A percentile compares a stretch with the other conserved stretches of the same genome.
These are phyloP conservation scores for Picea abies DNA, from an alignment of 83 land plant genomes.

Conservation along the genomic window DNA sequence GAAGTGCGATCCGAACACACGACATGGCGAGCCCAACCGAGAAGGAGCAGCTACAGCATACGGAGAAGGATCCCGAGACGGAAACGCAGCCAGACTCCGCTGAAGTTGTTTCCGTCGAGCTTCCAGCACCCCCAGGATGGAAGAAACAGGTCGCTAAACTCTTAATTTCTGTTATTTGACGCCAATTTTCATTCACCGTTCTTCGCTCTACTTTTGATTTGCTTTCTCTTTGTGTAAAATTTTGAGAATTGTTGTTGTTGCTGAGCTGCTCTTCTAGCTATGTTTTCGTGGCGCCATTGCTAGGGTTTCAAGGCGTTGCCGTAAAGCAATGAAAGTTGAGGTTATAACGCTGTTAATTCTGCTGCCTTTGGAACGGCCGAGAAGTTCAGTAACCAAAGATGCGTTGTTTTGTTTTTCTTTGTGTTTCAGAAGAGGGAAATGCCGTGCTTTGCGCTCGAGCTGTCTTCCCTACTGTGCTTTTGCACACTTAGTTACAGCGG, in stretches of 20 bases:
- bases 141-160: constrained; percentile 6
- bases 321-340: background rate
- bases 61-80: constrained; percentile 4
- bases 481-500: background rate
- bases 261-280: background rate
- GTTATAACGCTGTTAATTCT: background rate
- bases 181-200: background rate
- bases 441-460: background rate
- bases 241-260: background rate
- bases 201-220: background rate
- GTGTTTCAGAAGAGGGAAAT: background rate
- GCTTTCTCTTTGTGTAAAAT: background rate
- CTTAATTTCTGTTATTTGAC: background rate
- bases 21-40: background rate
- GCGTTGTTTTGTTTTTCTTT: background rate
- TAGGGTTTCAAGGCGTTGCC: background rate
- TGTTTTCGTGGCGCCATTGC: background rate
- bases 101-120: constrained; percentile 19
- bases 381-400: background rate
- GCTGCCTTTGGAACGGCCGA: background rate
- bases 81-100: background rate
- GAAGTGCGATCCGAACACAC: background rate
- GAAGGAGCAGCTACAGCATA: background rate
- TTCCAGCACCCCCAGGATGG: constrained; percentile 16
- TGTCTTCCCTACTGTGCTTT: background rate